Base-by-base conservation (phyloP, 139 green algal genomes). In the Closterium sp. region DNA sequence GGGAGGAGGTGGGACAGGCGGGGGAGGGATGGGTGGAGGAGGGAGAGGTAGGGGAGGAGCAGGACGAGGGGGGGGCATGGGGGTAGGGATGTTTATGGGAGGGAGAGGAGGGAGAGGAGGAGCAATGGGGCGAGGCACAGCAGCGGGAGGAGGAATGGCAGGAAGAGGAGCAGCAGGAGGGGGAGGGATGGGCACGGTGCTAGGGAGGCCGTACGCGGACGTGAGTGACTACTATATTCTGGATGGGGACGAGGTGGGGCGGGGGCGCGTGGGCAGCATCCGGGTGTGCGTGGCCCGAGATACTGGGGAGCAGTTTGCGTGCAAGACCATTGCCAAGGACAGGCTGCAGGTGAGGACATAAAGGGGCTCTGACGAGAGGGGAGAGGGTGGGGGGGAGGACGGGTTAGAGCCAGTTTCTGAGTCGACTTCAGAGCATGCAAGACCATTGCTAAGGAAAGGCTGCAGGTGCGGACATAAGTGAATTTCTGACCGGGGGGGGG, bases 281-380 rank as follows among this genome's bases (percentile, higher is more conserved):
- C 94, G 33, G 23, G 31, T 94, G n/a, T 88, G 81, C 64, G 90
- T 85, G 3, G 88, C 96, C 34, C 96, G 96, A 81, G 93, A 87
- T 19, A 96, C 94, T 7, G 95, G 95, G 25, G 86, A 96, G 66
- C 30, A 93, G 36, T 95, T 95, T 21, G 97, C 97, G 4, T 97
- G 96, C 95, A 98, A 98, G 91, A 95, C 95, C 35, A 99, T 99
- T 92, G 95, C 93, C 85, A 99, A 99, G 95, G 94, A 94, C 86
- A 98, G 97, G 93, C 94, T 99, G 89, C 43, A 87, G 88, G 88
- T 91, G 88, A 76, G 55, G 55, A 25, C 16, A 76, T n/a, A n/a
- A n/a, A n/a, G n/a, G n/a, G n/a, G n/a, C n/a, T n/a, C n/a, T n/a
- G n/a, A n/a, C n/a, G n/a, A n/a, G n/a, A n/a, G n/a, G n/a, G n/a